Conservation (phyloP, 2,329 filamentous ascomycete genomes). For the Lasiodiplodia sp. region DNA sequence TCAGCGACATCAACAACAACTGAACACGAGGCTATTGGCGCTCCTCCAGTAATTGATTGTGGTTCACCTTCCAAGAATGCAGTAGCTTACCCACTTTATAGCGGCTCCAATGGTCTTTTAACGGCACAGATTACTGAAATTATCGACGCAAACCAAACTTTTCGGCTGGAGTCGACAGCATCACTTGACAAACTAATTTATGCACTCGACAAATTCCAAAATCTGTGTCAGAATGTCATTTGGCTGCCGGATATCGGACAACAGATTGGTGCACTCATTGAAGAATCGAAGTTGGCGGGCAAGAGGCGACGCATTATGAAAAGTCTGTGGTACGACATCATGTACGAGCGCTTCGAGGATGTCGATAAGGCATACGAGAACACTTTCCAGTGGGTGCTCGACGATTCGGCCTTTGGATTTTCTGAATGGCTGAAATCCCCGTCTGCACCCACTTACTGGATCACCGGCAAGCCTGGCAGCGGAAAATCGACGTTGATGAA, state of each 20-base stretch:
- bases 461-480: conserved; percentile 43
- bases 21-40: background rate
- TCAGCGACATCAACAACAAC: background rate
- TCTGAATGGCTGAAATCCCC: background rate
- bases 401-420: conserved; percentile 15
- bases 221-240: too few species aligned
- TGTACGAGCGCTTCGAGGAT: conserved; percentile 1
- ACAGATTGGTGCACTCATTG: too few species aligned
- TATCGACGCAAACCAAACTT: too few species aligned
- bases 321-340: background rate
- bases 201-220: too few species aligned
- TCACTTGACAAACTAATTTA: too few species aligned
- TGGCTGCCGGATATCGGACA: too few species aligned
- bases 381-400: conserved; percentile 32
- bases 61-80: background rate
- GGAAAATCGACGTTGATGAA: conserved; percentile 47
- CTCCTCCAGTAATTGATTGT: background rate
- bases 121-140: too few species aligned
- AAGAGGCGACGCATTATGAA: background rate
- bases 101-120: too few species aligned
- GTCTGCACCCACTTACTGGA: conserved; percentile 44
- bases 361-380: conserved; percentile 28
- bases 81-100: background rate
- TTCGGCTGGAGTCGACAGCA: too few species aligned
- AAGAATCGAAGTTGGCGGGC: too few species aligned